Percentiles rank a stretch among this genome's conserved stretches.
Conservation (phyloP, 345 rosid species). For the Corchorus capsularis region DNA sequence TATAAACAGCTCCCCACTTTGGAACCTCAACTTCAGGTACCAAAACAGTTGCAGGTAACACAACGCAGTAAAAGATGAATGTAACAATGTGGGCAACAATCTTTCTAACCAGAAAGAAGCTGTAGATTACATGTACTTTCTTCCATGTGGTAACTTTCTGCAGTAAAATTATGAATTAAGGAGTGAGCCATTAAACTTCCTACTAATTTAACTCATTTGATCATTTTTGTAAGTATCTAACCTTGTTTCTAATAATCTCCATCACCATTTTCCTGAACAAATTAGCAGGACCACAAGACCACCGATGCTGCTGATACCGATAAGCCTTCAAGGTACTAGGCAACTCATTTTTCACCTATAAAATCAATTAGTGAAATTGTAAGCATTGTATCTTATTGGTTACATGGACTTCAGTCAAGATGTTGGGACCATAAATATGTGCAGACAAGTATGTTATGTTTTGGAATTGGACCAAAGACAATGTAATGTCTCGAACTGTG, state of each 20-base stretch:
- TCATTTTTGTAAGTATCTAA: slow-evolving; percentile 10
- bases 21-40: slow-evolving; percentile 91
- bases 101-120: slow-evolving; percentile 91
- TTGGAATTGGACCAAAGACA: neutral
- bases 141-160: slow-evolving; percentile 92
- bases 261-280: slow-evolving; percentile 90
- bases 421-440: no score
- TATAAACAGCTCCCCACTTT: slow-evolving; percentile 89
- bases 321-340: slow-evolving; percentile 95
- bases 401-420: no score
- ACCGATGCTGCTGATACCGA: slow-evolving; percentile 90
- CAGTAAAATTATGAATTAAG: slow-evolving; percentile 12
- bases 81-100: slow-evolving; percentile 86
- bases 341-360: slow-evolving; percentile 90
- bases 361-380: neutral
- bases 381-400: neutral
- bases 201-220: neutral
- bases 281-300: slow-evolving; percentile 99
- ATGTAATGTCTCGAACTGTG: neutral
- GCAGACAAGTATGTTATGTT: no score
- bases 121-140: slow-evolving; percentile 90
- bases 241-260: slow-evolving; percentile 83
- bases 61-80: slow-evolving; percentile 74
- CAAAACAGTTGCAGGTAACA: slow-evolving; percentile 85
- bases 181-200: neutral